Percentiles rank a stretch among this genome's conserved stretches.
Evolutionary conservation across 139 green algal species (phyloP).

Genomic region (Axilococcus clingmanii): DNA sequence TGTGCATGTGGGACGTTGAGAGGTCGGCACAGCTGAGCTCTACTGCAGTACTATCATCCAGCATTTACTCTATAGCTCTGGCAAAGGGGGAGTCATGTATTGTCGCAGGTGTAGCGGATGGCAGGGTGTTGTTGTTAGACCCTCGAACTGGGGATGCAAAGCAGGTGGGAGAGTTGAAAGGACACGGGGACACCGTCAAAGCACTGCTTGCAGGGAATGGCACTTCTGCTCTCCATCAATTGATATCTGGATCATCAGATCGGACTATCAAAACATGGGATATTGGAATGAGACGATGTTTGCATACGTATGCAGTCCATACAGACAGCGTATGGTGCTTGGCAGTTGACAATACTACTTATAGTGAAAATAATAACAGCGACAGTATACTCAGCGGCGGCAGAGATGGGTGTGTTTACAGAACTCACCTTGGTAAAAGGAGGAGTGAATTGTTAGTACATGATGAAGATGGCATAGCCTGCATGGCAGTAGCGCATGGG

Average conservation of each 20-base stretch:
- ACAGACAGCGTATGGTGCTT: constrained; percentile 81
- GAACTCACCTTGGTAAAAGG: constrained; percentile 50
- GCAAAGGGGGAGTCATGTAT: constrained; percentile 46
- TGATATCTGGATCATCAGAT: constrained; percentile 70
- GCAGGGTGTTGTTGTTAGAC: constrained; percentile 58
- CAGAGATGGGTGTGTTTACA: constrained; percentile 61
- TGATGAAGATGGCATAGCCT: constrained; percentile 50
- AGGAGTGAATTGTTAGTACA: constrained; percentile 60
- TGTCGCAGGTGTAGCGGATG: constrained; percentile 60
- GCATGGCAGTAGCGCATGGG: constrained; percentile 28
- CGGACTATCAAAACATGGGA: constrained; percentile 86
- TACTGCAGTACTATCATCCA: constrained; percentile 10
- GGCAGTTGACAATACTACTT: no score
- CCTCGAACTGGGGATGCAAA: constrained; percentile 41
- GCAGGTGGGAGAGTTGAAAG: constrained; percentile 65
- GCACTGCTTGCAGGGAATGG: constrained; percentile 37
- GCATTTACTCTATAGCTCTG: constrained; percentile 73
- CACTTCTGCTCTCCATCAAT: no score
- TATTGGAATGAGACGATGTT: constrained; percentile 73
- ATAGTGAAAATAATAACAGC: no score
- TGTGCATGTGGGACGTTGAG: constrained; percentile 34
- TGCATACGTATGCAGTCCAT: constrained; percentile 62
- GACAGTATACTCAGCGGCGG: constrained; percentile 63
- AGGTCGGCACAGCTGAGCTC: background rate
- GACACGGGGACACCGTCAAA: constrained; percentile 71